Evolutionary conservation across 495 filamentous ascomycete species (phyloP).

Genomic region (Bombardia bombarda): DNA sequence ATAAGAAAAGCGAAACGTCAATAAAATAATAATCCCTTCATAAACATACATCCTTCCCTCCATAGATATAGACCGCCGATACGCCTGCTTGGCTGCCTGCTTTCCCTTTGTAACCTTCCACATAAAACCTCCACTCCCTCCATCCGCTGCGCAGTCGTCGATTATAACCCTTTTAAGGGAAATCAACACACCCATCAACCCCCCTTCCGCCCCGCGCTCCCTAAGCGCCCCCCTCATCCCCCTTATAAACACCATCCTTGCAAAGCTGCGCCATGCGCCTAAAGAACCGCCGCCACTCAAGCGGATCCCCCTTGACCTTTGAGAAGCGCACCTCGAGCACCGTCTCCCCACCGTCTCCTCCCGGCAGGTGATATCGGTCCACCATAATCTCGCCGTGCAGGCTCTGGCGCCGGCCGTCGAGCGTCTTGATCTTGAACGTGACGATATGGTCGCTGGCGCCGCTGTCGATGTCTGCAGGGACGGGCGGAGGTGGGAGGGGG

Average conservation of each 20-base stretch:
- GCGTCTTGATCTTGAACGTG: constrained; percentile 62
- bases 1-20: too few relatives aligned
- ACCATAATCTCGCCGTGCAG: constrained; percentile 79
- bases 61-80: too few relatives aligned
- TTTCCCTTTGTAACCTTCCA: too few relatives aligned
- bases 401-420: constrained; percentile 71
- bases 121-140: too few relatives aligned
- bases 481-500: constrained; percentile 48
- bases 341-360: constrained; percentile 19
- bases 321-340: constrained; percentile 84
- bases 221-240: too few relatives aligned
- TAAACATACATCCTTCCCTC: too few relatives aligned
- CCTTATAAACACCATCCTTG: constrained; percentile 72
- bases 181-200: too few relatives aligned
- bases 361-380: constrained; percentile 49
- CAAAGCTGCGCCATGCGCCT: constrained; percentile 81
- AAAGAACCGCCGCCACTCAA: constrained; percentile 97
- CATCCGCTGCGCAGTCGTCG: too few relatives aligned
- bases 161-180: too few relatives aligned
- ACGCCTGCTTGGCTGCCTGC: too few relatives aligned
- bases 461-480: constrained; percentile 22
- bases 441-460: constrained; percentile 40
- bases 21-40: too few relatives aligned
- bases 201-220: too few relatives aligned
- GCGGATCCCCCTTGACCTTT: constrained; percentile 89